These are phyloP conservation scores for Plectranthus barbatus DNA, from an alignment of 257 asterid species.

Conservation along the genomic window DNA sequence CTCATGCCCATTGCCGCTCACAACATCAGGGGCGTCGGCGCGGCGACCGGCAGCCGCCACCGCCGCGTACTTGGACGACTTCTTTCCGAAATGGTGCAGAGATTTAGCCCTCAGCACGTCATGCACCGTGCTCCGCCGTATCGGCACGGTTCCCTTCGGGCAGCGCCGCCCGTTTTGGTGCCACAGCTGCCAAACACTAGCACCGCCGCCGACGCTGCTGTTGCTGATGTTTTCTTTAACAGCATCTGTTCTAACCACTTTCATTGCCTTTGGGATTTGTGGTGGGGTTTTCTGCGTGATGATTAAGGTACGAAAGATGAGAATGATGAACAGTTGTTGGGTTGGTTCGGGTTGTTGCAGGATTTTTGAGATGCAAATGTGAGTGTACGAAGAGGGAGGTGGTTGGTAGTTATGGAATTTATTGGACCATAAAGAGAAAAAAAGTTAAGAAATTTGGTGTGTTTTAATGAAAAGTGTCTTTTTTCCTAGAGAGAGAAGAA, in stretches of 20 bases:
- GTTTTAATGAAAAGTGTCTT: conserved; percentile 8
- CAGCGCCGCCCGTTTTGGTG: conserved; percentile 59
- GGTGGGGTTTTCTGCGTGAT: conserved; percentile 47
- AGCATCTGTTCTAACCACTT: conserved; percentile 25
- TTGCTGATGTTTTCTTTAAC: conserved; percentile 1
- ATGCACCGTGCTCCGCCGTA: conserved; percentile 53
- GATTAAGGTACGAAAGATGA: neutral
- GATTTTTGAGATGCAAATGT: neutral
- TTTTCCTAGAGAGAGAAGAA: neutral
- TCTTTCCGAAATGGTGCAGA: conserved; percentile 65
- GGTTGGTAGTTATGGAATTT: conserved; percentile 45
- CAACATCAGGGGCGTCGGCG: conserved; percentile 69
- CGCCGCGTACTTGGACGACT: conserved; percentile 15
- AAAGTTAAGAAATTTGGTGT: conserved; percentile 6
- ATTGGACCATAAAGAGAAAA: conserved; percentile 9
- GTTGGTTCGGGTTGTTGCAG: neutral
- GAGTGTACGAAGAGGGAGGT: conserved; percentile 9
- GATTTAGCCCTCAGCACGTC: conserved; percentile 90
- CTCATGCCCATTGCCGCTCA: conserved; percentile 88
- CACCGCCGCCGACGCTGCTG: neutral
- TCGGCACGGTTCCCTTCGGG: conserved; percentile 80
- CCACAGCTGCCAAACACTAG: conserved; percentile 57
- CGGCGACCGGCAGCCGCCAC: conserved; percentile 19
- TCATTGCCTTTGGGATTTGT: conserved; percentile 52
- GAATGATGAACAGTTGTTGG: neutral